Evolutionary conservation across 1,284 basidiomycete species (phyloP).

Genomic region (Retiboletus flavoniger): DNA sequence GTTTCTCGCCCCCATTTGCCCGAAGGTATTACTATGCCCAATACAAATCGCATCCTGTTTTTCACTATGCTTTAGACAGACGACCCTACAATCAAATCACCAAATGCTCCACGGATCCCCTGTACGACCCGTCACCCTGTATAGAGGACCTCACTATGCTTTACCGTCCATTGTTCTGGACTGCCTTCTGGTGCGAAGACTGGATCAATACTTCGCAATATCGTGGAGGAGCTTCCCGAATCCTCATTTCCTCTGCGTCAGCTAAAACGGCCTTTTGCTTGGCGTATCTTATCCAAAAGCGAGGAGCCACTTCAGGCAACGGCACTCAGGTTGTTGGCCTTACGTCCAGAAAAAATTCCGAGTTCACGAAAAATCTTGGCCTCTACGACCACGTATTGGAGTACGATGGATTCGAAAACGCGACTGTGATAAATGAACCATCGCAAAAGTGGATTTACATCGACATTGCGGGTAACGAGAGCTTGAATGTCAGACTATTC

Average conservation of each 20-base stretch:
- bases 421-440: conserved; percentile 26
- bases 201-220: conserved; percentile 54
- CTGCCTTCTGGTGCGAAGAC: conserved; percentile 68
- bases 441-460: conserved; percentile 51
- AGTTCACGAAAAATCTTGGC: conserved; percentile 50
- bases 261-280: conserved; percentile 66
- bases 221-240: conserved; percentile 41
- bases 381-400: conserved; percentile 55
- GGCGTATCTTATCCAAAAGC: conserved; percentile 49
- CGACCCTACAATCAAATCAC: conserved; percentile 64
- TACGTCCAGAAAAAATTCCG: conserved; percentile 54
- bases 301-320: conserved; percentile 27
- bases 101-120: conserved; percentile 53
- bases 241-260: conserved; percentile 63
- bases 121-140: conserved; percentile 45
- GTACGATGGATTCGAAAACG: conserved; percentile 45
- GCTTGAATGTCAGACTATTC: conserved; percentile 45
- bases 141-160: conserved; percentile 63
- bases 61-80: conserved; percentile 43
- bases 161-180: conserved; percentile 68
- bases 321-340: conserved; percentile 46
- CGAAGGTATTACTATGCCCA: conserved; percentile 39
- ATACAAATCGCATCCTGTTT: background rate
- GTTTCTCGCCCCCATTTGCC: conserved; percentile 58
- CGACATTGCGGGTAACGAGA: conserved; percentile 59